Evolutionary conservation across 176 grass and related monocot species (phyloP).

Genomic region (Pontederia paniculata): DNA sequence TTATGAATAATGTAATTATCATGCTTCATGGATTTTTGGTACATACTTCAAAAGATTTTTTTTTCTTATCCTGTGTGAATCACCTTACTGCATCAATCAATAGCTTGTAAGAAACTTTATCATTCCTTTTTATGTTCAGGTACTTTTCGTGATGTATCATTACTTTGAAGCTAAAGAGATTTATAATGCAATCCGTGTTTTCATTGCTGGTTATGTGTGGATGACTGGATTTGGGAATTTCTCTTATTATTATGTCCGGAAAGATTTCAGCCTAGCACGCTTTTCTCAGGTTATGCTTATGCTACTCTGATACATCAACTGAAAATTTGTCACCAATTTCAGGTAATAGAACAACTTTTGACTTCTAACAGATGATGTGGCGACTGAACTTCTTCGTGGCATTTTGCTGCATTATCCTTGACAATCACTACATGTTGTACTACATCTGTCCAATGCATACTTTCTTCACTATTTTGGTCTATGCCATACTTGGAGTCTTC

Average conservation of each 20-base stretch:
- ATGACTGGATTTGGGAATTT: slow-evolving; percentile 89
- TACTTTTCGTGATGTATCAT: slow-evolving; percentile 79
- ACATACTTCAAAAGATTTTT: no score
- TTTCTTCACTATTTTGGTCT: slow-evolving; percentile 24
- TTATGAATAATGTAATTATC: no score
- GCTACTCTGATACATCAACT: neutral
- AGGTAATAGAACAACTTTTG: neutral
- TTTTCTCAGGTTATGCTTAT: slow-evolving; percentile 47
- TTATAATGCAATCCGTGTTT: slow-evolving; percentile 76
- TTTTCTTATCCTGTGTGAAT: no score
- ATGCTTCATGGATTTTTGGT: no score
- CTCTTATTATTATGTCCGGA: slow-evolving; percentile 72
- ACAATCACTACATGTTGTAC: slow-evolving; percentile 24
- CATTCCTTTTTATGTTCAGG: slow-evolving; percentile 26
- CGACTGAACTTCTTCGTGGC: slow-evolving; percentile 24
- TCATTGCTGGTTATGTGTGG: slow-evolving; percentile 79
- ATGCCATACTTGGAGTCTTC: slow-evolving; percentile 7
- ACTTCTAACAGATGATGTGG: slow-evolving; percentile 23
- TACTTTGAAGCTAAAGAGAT: slow-evolving; percentile 61
- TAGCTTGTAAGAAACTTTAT: neutral
- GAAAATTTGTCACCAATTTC: neutral
- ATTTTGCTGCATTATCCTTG: slow-evolving; percentile 21
- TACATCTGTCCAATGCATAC: slow-evolving; percentile 30
- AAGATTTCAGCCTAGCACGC: slow-evolving; percentile 67
- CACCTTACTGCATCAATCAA: neutral